These are phyloP conservation scores for Hemisphaericaspora subhashii DNA, from an alignment of 1,139 yeast genomes.

Conservation along the genomic window DNA sequence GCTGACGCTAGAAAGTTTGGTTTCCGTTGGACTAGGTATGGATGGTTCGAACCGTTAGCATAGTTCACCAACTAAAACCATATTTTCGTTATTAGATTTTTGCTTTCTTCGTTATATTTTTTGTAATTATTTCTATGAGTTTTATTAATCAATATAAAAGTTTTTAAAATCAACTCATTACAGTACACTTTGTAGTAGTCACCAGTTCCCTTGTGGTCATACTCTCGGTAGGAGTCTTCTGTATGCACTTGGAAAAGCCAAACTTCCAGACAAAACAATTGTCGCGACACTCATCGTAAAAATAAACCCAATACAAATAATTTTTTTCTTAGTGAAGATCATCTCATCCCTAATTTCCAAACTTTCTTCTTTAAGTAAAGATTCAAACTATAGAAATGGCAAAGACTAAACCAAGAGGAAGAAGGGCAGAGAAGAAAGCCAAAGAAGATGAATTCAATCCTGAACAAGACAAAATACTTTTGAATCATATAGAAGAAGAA, in stretches of 20 bases:
- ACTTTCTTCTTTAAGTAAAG: background rate
- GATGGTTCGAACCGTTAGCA: constrained; percentile 12
- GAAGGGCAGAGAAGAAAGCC: constrained; percentile 55
- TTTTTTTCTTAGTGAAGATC: constrained; percentile 6
- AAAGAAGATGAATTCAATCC: constrained; percentile 14
- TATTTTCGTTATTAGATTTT: no score
- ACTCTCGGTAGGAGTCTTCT: no score
- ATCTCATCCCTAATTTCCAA: constrained; percentile 2
- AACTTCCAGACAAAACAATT: background rate
- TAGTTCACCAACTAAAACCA: no score
- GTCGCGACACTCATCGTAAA: background rate
- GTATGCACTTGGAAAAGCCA: no score
- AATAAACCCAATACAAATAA: no score
- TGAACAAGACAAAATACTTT: constrained; percentile 16
- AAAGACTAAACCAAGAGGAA: constrained; percentile 57
- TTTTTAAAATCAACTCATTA: no score
- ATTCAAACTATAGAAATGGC: constrained; percentile 16
- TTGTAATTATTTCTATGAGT: background rate
- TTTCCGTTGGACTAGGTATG: constrained; percentile 12
- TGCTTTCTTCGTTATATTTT: background rate
- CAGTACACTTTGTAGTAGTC: no score
- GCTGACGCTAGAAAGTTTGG: constrained; percentile 5
- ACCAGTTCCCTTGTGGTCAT: no score
- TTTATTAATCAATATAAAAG: no score
- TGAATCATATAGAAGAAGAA: constrained; percentile 5